phyloP scores from a whole-genome alignment of 768 basidiomycete genomes.

The Tephrocybe sp. region DNA sequence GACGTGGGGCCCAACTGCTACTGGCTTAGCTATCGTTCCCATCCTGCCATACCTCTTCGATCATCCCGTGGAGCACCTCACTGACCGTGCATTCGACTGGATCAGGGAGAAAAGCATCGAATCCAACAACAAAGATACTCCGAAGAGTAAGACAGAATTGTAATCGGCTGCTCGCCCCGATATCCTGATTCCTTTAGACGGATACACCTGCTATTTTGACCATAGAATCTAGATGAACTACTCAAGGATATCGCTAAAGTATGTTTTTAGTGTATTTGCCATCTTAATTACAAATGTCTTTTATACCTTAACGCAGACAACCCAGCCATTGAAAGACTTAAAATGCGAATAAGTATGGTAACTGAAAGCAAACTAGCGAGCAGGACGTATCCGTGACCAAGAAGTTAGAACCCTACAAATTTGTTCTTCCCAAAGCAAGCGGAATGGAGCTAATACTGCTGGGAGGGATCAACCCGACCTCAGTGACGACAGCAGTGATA shows the following conservation, averaged over 20 bases:
- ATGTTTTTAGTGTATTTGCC: constrained; percentile 3
- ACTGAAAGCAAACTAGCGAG: constrained; percentile 8
- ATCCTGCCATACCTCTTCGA: constrained; percentile 76
- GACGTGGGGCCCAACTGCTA: constrained; percentile 75
- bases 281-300: constrained; percentile 10
- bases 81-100: constrained; percentile 71
- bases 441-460: constrained; percentile 87
- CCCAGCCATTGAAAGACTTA: neutral
- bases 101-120: constrained; percentile 56
- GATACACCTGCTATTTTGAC: neutral
- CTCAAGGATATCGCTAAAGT: neutral
- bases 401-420: constrained; percentile 27
- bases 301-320: constrained; percentile 11
- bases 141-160: constrained; percentile 14
- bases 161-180: neutral
- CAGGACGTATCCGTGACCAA: constrained; percentile 2
- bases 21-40: constrained; percentile 74
- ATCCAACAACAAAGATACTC: constrained; percentile 21
- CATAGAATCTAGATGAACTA: neutral
- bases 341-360: constrained; percentile 6
- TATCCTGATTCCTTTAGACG: neutral
- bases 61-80: constrained; percentile 73
- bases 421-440: constrained; percentile 59
- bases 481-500: constrained; percentile 96
- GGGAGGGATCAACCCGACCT: constrained; percentile 93